phyloP scores from a whole-genome alignment of 2,329 filamentous ascomycete genomes.

The Fusarium oxysporum region DNA sequence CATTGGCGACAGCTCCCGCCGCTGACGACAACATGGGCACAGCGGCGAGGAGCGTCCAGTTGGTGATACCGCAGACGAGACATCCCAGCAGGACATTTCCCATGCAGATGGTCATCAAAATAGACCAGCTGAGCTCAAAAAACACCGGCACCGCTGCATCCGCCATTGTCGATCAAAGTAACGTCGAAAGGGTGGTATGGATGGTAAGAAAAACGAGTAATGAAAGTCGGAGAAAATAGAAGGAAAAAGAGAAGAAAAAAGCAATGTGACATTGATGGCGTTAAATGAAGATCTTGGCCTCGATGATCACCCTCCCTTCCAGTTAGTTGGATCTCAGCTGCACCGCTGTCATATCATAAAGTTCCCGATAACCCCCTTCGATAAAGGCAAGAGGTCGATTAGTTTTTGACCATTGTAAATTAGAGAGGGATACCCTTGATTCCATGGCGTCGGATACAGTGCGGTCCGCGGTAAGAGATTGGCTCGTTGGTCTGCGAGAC shows the following conservation, averaged over 20 bases:
- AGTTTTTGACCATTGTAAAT: not conserved
- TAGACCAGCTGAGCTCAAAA: constrained; percentile 57
- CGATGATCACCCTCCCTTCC: constrained; percentile 8
- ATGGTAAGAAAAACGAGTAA: not conserved
- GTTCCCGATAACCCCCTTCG: not conserved
- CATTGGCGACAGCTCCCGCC: constrained; percentile 54
- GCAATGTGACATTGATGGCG: constrained; percentile 8
- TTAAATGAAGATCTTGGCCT: constrained; percentile 2
- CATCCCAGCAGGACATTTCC: constrained; percentile 53
- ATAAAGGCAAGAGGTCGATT: not conserved
- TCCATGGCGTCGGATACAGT: not conserved
- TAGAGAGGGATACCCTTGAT: not conserved
- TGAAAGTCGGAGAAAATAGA: not conserved
- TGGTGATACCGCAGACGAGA: constrained; percentile 53
- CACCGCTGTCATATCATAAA: not conserved
- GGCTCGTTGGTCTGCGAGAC: not conserved
- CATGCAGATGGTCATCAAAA: constrained; percentile 56
- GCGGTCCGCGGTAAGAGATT: not conserved
- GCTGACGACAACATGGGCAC: constrained; percentile 55
- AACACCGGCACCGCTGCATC: constrained; percentile 42
- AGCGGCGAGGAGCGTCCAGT: constrained; percentile 49
- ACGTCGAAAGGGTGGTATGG: not conserved
- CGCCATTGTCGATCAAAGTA: constrained; percentile 13
- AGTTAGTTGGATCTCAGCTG: constrained; percentile 1
- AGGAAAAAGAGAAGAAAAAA: not conserved